Base-by-base conservation (phyloP, 768 basidiomycete species). In the Cubamyces sp. region DNA sequence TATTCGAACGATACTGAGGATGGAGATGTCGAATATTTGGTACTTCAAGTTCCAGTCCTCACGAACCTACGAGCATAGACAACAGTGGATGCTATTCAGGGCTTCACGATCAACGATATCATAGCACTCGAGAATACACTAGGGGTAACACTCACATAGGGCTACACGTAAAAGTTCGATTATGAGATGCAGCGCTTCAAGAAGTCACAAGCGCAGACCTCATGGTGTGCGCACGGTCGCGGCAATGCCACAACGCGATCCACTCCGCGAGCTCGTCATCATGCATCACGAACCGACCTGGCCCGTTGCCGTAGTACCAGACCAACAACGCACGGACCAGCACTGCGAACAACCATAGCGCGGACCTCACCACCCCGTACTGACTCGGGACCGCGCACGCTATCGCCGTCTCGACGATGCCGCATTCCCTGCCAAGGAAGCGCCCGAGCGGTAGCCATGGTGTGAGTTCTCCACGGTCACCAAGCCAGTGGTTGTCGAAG, bases 181-280 rank as follows among this genome's bases (percentile, higher is more conserved):
- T 9, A 9, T 34, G 1, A 7, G 34, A 34, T 11, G 11, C 34
- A 34, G 34, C 9, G 34, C 9, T 11, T 9, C 34, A 34, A 1
- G 34, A 34, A 34, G 34, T 11, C 34, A 34, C 9, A 11, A 34
- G 9, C 34, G 34, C 9, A 11, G 9, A 11, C 34, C 34, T 34
- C 34, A 34, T 11, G 34, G 9, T 9, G 1, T 34, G 6, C 6
- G 34, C 34, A 34, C 34, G 34, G 4, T 34, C 34, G 34, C 34
- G 34, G 6, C 34, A 11, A 34, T 5, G 34, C 57, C 57, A 59
- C 19, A 14, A 15, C 26, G 19, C 14, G n/a, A 51, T 37, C 49
- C 49, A 51, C 7, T 54, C 57, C 45, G 14, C 60, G 12, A 63
- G 26, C 56, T 63, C 62, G 19, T 57, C 51, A 18, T 58, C 56